These are phyloP conservation scores for Ganoderma resinaceum DNA, from an alignment of 1,284 basidiomycete genomes.

Conservation along the genomic window DNA sequence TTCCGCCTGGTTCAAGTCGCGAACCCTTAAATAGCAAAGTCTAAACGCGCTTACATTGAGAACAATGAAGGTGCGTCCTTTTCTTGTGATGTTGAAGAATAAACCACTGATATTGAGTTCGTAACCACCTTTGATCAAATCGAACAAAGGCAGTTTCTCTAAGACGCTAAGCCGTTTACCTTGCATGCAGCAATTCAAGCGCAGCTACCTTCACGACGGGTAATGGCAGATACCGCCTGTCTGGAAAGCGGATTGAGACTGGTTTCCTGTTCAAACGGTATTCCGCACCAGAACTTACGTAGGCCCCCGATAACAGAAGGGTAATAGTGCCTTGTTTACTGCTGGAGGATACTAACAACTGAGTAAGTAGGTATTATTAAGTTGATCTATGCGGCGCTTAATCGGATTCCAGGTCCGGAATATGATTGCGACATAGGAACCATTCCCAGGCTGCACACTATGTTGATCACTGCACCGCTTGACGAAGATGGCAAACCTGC, in stretches of 20 bases:
- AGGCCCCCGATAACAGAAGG: too few relatives aligned
- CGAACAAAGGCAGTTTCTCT: not conserved
- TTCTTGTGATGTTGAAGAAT: not conserved
- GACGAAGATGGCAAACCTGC: conserved; percentile 11
- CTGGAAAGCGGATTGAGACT: too few relatives aligned
- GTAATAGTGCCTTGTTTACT: too few relatives aligned
- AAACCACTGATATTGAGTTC: not conserved
- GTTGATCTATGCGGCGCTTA: too few relatives aligned
- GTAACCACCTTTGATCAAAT: not conserved
- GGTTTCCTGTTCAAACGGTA: too few relatives aligned
- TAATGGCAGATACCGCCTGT: too few relatives aligned
- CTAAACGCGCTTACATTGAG: not conserved
- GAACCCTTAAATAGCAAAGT: not conserved
- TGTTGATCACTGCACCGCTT: conserved; percentile 9
- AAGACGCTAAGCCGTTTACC: not conserved
- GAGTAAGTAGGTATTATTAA: too few relatives aligned
- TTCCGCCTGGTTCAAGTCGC: not conserved
- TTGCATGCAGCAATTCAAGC: not conserved
- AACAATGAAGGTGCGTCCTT: not conserved
- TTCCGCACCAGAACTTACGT: too few relatives aligned
- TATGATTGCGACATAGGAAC: too few relatives aligned
- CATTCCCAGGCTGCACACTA: conserved; percentile 21
- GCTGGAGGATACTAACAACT: too few relatives aligned
- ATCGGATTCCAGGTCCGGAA: too few relatives aligned
- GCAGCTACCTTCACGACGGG: not conserved